A percentile compares a stretch with the other conserved stretches of the same genome.
phyloP scores from a whole-genome alignment of 257 asterid genomes.

The Jasminum sambac region DNA sequence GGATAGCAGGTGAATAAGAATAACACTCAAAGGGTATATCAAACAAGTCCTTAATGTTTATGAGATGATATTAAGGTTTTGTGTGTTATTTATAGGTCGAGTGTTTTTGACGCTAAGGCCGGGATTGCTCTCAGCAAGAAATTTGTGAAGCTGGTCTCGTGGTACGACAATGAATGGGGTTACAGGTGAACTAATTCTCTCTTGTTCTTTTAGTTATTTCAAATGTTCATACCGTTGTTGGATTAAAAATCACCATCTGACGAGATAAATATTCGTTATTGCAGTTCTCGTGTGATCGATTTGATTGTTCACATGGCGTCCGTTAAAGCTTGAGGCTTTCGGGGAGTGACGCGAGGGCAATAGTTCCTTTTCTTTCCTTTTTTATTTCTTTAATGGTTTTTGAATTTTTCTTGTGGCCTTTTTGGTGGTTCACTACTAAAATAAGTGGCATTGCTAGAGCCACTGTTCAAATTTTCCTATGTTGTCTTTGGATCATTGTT shows the following conservation, averaged over 20 bases:
- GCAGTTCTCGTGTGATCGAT: constrained; percentile 73
- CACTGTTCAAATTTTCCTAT: not conserved
- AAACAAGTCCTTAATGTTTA: not conserved
- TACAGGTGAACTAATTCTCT: constrained; percentile 40
- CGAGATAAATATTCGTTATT: not conserved
- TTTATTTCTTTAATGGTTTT: not conserved
- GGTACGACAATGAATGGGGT: constrained; percentile 85
- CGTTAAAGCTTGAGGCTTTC: constrained; percentile 31
- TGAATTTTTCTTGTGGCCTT: not conserved
- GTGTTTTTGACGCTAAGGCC: constrained; percentile 80
- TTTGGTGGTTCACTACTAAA: not conserved
- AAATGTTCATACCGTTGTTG: not conserved
- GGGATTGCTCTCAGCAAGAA: constrained; percentile 72
- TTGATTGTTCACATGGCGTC: constrained; percentile 65
- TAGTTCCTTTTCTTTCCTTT: not conserved
- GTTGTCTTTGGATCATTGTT: not conserved
- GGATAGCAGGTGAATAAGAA: constrained; percentile 53
- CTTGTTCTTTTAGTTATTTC: not conserved
- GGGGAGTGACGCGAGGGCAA: not conserved
- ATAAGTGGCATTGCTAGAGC: constrained; percentile 20
- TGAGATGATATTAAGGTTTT: too few relatives aligned
- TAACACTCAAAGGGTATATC: not conserved
- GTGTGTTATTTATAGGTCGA: constrained; percentile 43
- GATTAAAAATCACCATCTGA: not conserved
- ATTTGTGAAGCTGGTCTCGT: constrained; percentile 61